Base-by-base conservation (phyloP, 768 basidiomycete species). In the Omphalotus guepiniiformis region DNA sequence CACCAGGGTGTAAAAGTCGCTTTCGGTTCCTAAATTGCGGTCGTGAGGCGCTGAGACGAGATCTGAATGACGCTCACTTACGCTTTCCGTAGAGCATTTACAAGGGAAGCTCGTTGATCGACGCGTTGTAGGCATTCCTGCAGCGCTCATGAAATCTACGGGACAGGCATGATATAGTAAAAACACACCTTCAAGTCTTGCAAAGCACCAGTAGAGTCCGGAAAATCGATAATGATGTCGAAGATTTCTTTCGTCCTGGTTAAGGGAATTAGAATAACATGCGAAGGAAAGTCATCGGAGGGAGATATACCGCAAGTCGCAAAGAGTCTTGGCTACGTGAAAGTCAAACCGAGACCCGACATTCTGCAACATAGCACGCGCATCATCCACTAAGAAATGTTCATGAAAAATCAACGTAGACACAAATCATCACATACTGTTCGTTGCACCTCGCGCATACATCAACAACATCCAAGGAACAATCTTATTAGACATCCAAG, bases 221-320 rank as follows among this genome's bases (percentile, higher is more conserved):
- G 93, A 56, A 82, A 94, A 57, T 95, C 91, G 47, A 97, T 83
- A 49, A 98, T 95, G 47, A 98, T 96, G 54, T 95, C 92, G 59
- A 96, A 98, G 16, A 98, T 85, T 62, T 98, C 94, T 40, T 70
- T 74, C 49, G 81, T 85, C 27, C 83, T 85, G 51, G 34, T n/a
- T n/a, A n/a, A n/a, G n/a, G 9, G 6, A 23, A 37, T 26, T 23
- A 32, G 15, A 15, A 30, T 6, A 16, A 44, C 29, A 18, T 29
- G 42, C 23, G 28, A 53, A 29, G 44, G 21, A 49, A 29, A n/a
- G 12, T 15, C 15, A 45, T n/a, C n/a, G 21, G 39, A n/a, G 19
- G 18, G 6, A 23, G 9, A 61, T 76, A 29, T 47, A 90, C 92
- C 93, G 72, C 43, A 95, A 67, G 61, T 93, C 88, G 59, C 88